phyloP scores from a whole-genome alignment of 129 eudicot genomes.

The Scalesia atractyloides region DNA sequence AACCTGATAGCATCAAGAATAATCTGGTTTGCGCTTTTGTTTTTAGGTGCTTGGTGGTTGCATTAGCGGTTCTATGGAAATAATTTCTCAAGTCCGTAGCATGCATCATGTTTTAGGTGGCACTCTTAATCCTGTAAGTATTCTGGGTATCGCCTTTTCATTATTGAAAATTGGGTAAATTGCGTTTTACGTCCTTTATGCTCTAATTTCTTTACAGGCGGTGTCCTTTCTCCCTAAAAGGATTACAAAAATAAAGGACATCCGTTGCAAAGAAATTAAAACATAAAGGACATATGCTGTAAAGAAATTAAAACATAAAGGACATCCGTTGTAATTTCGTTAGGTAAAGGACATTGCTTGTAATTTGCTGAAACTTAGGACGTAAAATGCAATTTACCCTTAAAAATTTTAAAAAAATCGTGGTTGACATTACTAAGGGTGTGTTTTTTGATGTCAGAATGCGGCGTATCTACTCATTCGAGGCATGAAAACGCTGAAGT shows the following conservation, averaged over 20 bases:
- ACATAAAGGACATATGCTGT: no score
- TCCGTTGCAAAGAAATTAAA: no score
- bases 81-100: conserved; percentile 65
- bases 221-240: no score
- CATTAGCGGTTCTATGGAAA: conserved; percentile 70
- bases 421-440: background rate
- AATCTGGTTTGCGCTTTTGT: background rate
- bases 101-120: conserved; percentile 93
- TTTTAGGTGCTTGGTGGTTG: conserved; percentile 88
- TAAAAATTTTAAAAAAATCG: background rate
- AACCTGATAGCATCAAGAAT: background rate
- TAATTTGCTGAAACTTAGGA: no score
- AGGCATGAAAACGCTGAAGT: conserved; percentile 93
- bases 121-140: conserved; percentile 82
- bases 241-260: no score
- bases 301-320: no score
- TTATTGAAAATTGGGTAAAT: background rate
- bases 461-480: conserved; percentile 82
- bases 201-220: no score
- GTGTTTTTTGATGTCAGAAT: conserved; percentile 45
- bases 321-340: no score
- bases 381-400: no score
- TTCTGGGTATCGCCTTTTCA: background rate
- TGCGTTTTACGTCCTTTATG: no score
- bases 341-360: no score